phyloP scores from a whole-genome alignment of 164 flowering plant species.

The Chimonanthus praecox region DNA sequence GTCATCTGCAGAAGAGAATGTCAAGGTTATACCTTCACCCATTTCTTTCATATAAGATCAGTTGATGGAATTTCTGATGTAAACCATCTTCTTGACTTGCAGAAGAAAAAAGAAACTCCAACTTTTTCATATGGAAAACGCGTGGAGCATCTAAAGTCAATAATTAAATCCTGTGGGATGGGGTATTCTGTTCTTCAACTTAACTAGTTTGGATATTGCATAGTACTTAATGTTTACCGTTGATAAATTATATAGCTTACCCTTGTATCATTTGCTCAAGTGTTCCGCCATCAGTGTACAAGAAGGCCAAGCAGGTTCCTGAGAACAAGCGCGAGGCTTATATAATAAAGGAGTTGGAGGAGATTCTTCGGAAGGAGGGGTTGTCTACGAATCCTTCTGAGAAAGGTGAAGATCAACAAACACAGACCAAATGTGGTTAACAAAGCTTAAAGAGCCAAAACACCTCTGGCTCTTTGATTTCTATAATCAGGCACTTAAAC shows the following conservation, averaged over 20 bases:
- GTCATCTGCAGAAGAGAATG: conserved; percentile 54
- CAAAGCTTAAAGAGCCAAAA: not conserved
- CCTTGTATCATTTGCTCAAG: conserved; percentile 29
- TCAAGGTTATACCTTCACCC: conserved; percentile 38
- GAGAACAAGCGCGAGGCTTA: conserved; percentile 70
- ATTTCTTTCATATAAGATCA: not conserved
- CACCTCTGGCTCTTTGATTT: not conserved
- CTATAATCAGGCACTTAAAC: no score
- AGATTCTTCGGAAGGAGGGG: conserved; percentile 76
- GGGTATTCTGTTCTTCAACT: conserved; percentile 37
- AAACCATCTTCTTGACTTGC: conserved; percentile 21
- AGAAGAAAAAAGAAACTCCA: conserved; percentile 57
- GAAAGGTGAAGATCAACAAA: conserved; percentile 46
- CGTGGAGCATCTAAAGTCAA: conserved; percentile 76
- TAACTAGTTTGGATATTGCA: not conserved
- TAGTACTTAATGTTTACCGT: not conserved
- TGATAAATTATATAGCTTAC: not conserved
- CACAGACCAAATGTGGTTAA: not conserved
- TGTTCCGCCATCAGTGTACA: conserved; percentile 76
- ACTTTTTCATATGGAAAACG: conserved; percentile 66
- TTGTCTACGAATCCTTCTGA: conserved; percentile 78
- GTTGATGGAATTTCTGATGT: not conserved
- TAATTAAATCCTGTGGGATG: conserved; percentile 89
- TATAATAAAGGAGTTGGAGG: conserved; percentile 72
- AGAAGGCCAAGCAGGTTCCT: conserved; percentile 79